Evolutionary conservation across 202 grass and related monocot species (phyloP).

Genomic region (Brachypodium distachyon): DNA sequence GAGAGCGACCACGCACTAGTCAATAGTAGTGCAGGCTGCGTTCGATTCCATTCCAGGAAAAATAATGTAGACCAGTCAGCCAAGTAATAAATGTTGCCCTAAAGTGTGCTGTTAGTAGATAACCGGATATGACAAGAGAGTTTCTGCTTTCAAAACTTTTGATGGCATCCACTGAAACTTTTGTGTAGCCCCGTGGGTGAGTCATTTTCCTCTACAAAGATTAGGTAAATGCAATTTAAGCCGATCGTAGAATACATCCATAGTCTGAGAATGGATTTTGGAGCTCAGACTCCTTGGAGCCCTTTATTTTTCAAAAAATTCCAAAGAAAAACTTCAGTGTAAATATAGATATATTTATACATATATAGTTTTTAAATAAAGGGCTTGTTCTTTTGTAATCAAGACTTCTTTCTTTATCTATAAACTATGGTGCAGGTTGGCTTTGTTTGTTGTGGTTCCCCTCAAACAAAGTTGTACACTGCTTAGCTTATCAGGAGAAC

Average conservation of each 20-base stretch:
- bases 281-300: no score
- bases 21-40: conserved; percentile 7
- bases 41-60: not conserved
- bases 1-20: not conserved
- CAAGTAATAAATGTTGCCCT: not conserved
- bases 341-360: no score
- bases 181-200: not conserved
- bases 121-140: not conserved
- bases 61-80: not conserved
- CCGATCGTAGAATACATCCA: not conserved
- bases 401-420: no score
- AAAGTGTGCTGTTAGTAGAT: not conserved
- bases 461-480: no score
- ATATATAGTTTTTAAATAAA: no score
- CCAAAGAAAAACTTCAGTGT: no score
- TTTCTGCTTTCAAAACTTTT: not conserved
- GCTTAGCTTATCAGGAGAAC: no score
- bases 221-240: not conserved
- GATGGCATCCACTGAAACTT: not conserved
- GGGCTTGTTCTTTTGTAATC: no score
- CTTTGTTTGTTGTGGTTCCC: no score
- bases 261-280: not conserved
- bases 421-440: no score
- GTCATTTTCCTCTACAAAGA: not conserved
- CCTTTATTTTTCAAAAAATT: no score